Percentiles rank a stretch among this genome's conserved stretches.
Conservation (phyloP, 371 early-diverging fungal species). For the Haplosporangium sp. region DNA sequence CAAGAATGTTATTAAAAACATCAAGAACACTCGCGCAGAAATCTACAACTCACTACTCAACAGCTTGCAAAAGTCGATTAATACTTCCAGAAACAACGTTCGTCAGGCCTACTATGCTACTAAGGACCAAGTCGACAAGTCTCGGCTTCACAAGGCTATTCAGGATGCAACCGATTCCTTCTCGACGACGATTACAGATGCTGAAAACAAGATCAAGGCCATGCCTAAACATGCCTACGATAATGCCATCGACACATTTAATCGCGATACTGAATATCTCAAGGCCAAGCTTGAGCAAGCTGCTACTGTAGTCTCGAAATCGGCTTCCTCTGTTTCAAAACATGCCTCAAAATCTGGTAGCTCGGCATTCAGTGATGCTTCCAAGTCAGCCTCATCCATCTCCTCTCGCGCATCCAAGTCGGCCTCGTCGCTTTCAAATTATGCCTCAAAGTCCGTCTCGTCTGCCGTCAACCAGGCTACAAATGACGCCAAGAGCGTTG, state of each 20-base stretch:
- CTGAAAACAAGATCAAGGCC: constrained; percentile 44
- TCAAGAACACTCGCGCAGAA: constrained; percentile 35
- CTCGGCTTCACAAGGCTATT: constrained; percentile 31
- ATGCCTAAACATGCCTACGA: constrained; percentile 39
- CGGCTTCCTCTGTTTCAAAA: constrained; percentile 25
- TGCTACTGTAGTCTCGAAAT: constrained; percentile 36
- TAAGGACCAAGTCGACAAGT: constrained; percentile 41
- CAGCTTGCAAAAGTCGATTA: constrained; percentile 26
- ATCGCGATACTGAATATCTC: constrained; percentile 31
- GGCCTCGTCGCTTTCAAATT: constrained; percentile 7
- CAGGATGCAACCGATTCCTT: constrained; percentile 42
- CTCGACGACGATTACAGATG: constrained; percentile 18
- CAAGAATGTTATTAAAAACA: constrained; percentile 25
- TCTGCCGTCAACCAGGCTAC: constrained; percentile 18
- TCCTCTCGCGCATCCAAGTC: constrained; percentile 28
- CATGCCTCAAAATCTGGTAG: constrained; percentile 30
- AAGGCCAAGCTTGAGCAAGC: constrained; percentile 47
- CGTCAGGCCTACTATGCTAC: constrained; percentile 32
- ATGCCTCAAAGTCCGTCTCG: constrained; percentile 36
- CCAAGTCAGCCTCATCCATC: constrained; percentile 21
- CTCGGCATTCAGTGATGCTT: constrained; percentile 17
- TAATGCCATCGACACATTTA: constrained; percentile 42
- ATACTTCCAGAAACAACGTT: constrained; percentile 32
- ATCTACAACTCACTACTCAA: constrained; percentile 35
- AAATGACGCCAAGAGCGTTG: constrained; percentile 29